Conservation (phyloP, 2,329 filamentous ascomycete genomes). For the Fusarium sacchari region DNA sequence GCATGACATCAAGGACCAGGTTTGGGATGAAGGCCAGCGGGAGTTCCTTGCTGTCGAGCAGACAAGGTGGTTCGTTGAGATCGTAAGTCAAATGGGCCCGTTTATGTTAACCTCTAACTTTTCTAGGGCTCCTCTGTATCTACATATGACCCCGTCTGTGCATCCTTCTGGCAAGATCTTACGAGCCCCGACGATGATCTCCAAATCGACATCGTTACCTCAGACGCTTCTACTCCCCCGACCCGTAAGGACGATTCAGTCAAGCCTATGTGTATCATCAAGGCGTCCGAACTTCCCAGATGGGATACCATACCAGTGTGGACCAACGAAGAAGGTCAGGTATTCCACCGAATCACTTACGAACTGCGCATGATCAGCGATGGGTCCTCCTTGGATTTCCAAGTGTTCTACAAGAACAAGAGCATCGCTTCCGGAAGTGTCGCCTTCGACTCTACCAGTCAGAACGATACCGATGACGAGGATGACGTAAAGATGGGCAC, state of each 20-base stretch:
- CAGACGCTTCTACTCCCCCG: conserved; percentile 15
- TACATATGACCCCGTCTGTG: neutral
- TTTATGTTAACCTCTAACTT: neutral
- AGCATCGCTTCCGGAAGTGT: conserved; percentile 38
- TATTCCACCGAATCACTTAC: conserved; percentile 28
- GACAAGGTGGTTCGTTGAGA: conserved; percentile 46
- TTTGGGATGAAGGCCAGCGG: conserved; percentile 13
- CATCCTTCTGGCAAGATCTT: conserved; percentile 23
- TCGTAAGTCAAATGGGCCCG: conserved; percentile 13
- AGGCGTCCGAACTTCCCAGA: conserved; percentile 12
- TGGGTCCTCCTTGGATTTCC: conserved; percentile 41
- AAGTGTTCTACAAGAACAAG: conserved; percentile 30
- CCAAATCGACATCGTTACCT: conserved; percentile 19
- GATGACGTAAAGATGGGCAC: neutral
- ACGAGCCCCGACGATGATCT: neutral
- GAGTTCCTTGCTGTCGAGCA: conserved; percentile 39
- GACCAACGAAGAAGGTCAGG: conserved; percentile 23
- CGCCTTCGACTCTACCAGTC: conserved; percentile 25
- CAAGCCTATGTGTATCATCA: conserved; percentile 32
- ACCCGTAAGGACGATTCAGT: conserved; percentile 7
- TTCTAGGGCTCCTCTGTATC: conserved; percentile 33
- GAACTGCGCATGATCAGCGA: conserved; percentile 39
- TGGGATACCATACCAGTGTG: conserved; percentile 23
- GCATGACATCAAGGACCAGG: conserved; percentile 35
- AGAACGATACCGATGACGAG: neutral